These are phyloP conservation scores for Penicillium ucsense DNA, from an alignment of 495 filamentous ascomycete species.

Conservation along the genomic window DNA sequence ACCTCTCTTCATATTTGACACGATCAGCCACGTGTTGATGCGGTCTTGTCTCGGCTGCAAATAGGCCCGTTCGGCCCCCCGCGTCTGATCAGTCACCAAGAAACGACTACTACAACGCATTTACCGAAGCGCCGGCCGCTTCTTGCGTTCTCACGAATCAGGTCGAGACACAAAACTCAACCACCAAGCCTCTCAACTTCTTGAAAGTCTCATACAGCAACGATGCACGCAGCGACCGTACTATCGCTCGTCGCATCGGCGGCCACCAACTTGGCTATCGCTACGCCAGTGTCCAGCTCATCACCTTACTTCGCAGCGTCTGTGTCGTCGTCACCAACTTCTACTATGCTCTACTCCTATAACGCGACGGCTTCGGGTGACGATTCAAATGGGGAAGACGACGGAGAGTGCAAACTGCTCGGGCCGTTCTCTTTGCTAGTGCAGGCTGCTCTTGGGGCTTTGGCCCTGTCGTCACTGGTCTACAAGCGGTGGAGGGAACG, in stretches of 20 bases:
- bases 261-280: conserved; percentile 13
- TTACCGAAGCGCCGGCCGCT: conserved; percentile 2
- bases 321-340: conserved; percentile 1
- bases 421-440: conserved; percentile 83
- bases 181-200: neutral
- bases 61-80: conserved; percentile 2
- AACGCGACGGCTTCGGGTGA: conserved; percentile 4
- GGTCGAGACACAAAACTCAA: neutral
- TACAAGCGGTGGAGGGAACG: conserved; percentile 89
- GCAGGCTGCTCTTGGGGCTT: conserved; percentile 73
- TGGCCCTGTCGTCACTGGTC: conserved; percentile 78
- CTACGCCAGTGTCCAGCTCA: conserved; percentile 3
- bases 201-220: neutral
- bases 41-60: neutral
- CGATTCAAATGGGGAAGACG: conserved; percentile 25
- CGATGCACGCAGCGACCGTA: conserved; percentile 3
- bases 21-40: neutral
- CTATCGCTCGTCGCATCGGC: conserved; percentile 11
- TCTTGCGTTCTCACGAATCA: neutral
- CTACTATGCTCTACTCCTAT: conserved; percentile 13
- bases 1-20: neutral
- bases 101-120: conserved; percentile 1
- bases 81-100: neutral
- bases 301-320: neutral
- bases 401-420: conserved; percentile 71